Base-by-base conservation (phyloP, 352 stramenopile genomes). In the Pilasporangium apinafurcum region DNA sequence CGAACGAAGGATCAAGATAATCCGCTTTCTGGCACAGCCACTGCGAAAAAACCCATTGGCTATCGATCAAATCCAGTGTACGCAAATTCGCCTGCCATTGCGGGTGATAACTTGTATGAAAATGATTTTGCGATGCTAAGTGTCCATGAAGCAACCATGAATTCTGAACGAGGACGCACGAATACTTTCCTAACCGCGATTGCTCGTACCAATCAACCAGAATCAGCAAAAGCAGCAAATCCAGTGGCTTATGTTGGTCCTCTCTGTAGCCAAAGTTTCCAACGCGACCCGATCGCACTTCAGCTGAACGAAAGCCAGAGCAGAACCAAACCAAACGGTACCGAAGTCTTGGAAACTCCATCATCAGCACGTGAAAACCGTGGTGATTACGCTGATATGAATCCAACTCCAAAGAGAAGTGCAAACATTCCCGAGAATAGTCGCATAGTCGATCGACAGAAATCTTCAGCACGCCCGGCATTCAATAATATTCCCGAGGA, bases 81-180 rank as follows among this genome's bases (percentile, higher is more conserved):
- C n/a, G n/a, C n/a, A n/a, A 62, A 5, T 38, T 49, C 55, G 6
- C 51, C 32, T 10, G 57, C 47, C 22, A 41, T 52, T 20, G 56
- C 36, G 8, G 64, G 48, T 16, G 55, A 60, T 34, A 61, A 56
- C 14, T 62, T 51, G 9, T 57, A 80, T 8, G 77, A 79, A 24
- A 68, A 90, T 44, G 68, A 86, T 41, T 90, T 90, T 51, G 77
- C 71, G 16, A 90, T 90, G 77, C 72, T 90, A 18, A 90, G 77
- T 37, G 72, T 83, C 42, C 45, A 83, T 37, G 77, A 90, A 56
- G 47, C 52, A 17, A 68, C 73, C 6, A 83, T 90, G 53, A 65
- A 56, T 36, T 70, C 63, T 44, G 48, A 61, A 31, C 42, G 39
- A 9, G 33, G 35, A 9, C 35, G 57, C 34, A 39, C 48, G 17